Evolutionary conservation across 495 filamentous ascomycete genomes (phyloP).

Genomic region (Echria macrotheca): DNA sequence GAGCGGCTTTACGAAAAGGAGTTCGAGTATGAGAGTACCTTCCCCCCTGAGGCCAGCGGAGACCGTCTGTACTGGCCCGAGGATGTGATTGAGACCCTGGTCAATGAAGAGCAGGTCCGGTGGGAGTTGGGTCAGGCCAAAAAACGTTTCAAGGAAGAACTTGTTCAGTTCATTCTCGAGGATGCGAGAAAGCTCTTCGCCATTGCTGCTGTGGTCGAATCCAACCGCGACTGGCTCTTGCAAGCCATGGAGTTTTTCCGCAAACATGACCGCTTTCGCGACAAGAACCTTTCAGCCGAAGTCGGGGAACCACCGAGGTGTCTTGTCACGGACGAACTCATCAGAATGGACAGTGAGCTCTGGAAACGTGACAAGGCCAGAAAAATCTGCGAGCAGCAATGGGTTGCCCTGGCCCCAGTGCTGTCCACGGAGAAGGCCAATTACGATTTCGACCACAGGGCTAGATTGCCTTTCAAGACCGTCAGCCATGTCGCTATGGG

Average conservation of each 20-base stretch:
- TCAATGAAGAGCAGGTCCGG: neutral
- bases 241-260: conserved; percentile 1
- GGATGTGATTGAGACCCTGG: neutral
- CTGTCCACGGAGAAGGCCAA: conserved; percentile 8
- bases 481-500: neutral
- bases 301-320: neutral
- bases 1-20: too few species aligned
- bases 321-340: neutral
- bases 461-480: conserved; percentile 11
- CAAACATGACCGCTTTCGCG: neutral
- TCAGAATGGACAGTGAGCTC: neutral
- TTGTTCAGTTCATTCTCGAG: conserved; percentile 2
- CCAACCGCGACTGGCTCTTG: neutral
- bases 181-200: conserved; percentile 6
- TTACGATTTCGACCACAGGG: conserved; percentile 5
- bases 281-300: neutral
- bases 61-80: conserved; percentile 4
- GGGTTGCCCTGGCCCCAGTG: conserved; percentile 13
- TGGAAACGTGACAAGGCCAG: neutral
- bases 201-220: neutral
- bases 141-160: neutral
- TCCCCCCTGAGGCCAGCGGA: neutral
- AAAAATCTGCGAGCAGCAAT: conserved; percentile 9
- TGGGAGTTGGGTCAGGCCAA: neutral
- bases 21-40: too few species aligned